Base-by-base conservation (phyloP, 2,329 filamentous ascomycete genomes). In the Colletotrichum simmondsii region DNA sequence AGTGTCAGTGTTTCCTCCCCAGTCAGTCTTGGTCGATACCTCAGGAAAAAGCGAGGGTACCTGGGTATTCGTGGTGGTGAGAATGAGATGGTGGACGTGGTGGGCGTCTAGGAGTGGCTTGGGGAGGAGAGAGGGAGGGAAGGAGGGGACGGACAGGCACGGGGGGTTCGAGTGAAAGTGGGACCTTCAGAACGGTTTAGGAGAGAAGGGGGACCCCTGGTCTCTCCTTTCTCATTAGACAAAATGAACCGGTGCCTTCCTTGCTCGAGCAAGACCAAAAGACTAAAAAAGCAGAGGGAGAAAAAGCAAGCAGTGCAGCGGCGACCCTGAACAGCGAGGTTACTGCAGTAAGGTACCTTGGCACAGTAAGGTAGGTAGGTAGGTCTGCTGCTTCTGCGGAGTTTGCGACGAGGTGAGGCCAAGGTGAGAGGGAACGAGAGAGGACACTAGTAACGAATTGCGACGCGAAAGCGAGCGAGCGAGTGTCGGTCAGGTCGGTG, bases 181-280 rank as follows among this genome's bases (percentile, higher is more conserved):
- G 71, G 60, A 65, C 66, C 42, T 65, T 69, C 46, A 61, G 61
- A 49, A 70, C 60, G 46, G 54, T 71, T 71, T 65, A 73, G 71
- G 71, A 71, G 56, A 60, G 66, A 71, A 65, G 46, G 62, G 70
- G 67, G 35, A 8, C 54, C 71, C 71, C 71, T 57, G 71, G 67
- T 58, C 54, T 65, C 71, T 71, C 71, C 60, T 70, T 73, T 71
- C 71, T 62, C 66, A 61, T 64, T 57, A 66, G 24, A 60, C 53
- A 56, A 26, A 61, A 46, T 46, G 19, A 68, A 30, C 11, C 8
- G 42, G 49, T 52, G 67, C 37, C 37, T 73, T 71, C 71, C 71
- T 65, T 71, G 66, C n/a, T n/a, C 46, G 14, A 35, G 61, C 8
- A 30, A 65, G 49, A 16, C 61, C 56, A 30, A 65, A 65, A 72